Conservation (phyloP, 1,284 basidiomycete species). For the Apiotrichum siamense region DNA sequence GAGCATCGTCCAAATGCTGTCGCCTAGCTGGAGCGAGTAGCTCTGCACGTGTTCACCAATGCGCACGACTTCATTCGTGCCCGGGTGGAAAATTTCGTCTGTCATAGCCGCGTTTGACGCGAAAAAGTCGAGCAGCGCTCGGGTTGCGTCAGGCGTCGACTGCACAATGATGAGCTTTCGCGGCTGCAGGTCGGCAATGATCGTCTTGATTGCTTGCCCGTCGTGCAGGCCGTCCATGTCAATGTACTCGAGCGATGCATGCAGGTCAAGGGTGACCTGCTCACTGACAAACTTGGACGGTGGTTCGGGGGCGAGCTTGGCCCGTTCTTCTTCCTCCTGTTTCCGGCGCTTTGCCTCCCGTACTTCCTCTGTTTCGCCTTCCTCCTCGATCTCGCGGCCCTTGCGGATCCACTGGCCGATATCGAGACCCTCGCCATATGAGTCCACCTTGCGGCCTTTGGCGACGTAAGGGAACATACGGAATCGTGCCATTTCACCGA, state of each 20-base stretch:
- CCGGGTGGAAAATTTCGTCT: conserved; percentile 78
- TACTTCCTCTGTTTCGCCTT: conserved; percentile 71
- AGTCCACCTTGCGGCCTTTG: conserved; percentile 84
- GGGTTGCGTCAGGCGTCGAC: conserved; percentile 61
- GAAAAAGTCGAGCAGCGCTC: conserved; percentile 70
- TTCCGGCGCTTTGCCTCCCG: conserved; percentile 65
- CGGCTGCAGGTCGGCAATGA: conserved; percentile 93
- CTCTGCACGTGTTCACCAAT: conserved; percentile 94
- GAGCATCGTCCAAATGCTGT: conserved; percentile 70
- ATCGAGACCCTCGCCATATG: conserved; percentile 92
- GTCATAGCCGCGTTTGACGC: conserved; percentile 77
- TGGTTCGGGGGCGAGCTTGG: conserved; percentile 66
- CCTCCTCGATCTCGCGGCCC: conserved; percentile 79
- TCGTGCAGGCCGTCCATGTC: conserved; percentile 96
- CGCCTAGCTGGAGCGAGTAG: conserved; percentile 89
- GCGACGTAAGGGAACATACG: conserved; percentile 98
- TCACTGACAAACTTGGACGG: conserved; percentile 87
- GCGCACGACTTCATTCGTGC: conserved; percentile 64
- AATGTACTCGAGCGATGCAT: conserved; percentile 79
- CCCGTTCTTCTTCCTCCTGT: conserved; percentile 71
- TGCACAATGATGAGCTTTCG: conserved; percentile 89
- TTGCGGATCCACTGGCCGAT: conserved; percentile 87
- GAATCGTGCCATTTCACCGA: conserved; percentile 56
- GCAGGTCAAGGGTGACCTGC: conserved; percentile 65
- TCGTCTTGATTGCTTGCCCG: conserved; percentile 91